Base-by-base conservation (phyloP, 768 basidiomycete genomes). In the Flagelloscypha sp. region DNA sequence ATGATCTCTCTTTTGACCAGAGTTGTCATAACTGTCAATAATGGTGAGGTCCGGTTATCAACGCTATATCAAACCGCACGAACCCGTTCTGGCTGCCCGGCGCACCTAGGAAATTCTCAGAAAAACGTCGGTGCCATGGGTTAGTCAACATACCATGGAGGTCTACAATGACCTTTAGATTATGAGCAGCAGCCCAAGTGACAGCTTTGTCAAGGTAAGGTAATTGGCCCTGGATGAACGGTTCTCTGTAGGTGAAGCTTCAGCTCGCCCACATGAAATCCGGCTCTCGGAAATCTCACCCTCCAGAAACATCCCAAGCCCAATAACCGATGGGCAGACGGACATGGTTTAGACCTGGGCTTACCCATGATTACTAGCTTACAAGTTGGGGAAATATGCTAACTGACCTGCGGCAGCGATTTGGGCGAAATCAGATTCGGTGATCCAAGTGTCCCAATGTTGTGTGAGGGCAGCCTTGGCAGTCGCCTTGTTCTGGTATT, bases 271-370 rank as follows among this genome's bases (percentile, higher is more conserved):
- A n/a, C n/a, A n/a, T n/a, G n/a, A n/a, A n/a, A n/a, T n/a, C n/a
- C n/a, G n/a, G n/a, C n/a, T n/a, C n/a, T n/a, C n/a, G n/a, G n/a
- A n/a, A n/a, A n/a, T n/a, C n/a, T n/a, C n/a, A n/a, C n/a, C n/a
- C n/a, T n/a, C n/a, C n/a, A n/a, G 72, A 68, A 23, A 88, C 76
- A 39, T 92, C 86, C 48, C 80, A 88, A 1, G 84, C 87, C 86
- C 86, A 93, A 55, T 85, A 94, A 9, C 88, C 90, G 28, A 93
- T 84, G 10, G 87, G 86, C 24, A 89, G 49, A 30, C 86, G 76
- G 37, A 89, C 80, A 54, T 87, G 84, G 50, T 87, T 89, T 35
- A 88, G 62, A 11, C 84, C 84, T 48, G n/a, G 40, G 42, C n/a
- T n/a, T n/a, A n/a, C n/a, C n/a, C n/a, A n/a, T n/a, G n/a, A n/a